phyloP scores from a whole-genome alignment of 2,329 filamentous ascomycete genomes.

The Exophiala mesophila region DNA sequence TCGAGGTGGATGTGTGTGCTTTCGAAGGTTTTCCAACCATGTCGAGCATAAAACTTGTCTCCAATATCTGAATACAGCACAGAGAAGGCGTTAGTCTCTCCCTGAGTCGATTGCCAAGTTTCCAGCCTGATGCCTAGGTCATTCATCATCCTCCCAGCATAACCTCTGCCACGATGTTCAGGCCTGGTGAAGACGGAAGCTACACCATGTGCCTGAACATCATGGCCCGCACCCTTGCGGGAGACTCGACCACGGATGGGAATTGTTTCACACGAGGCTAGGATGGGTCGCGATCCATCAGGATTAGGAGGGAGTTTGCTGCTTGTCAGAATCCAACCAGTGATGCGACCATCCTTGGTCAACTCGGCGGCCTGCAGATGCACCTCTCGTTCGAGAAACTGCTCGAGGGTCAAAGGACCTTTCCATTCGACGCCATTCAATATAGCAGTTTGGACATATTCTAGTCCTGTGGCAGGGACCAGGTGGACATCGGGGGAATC shows the following conservation, averaged over 20 bases:
- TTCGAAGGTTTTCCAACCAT: slow-evolving; percentile 71
- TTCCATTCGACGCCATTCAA: slow-evolving; percentile 56
- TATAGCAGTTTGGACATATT: slow-evolving; percentile 48
- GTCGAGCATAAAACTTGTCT: slow-evolving; percentile 69
- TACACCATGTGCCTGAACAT: slow-evolving; percentile 62
- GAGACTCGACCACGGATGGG: slow-evolving; percentile 42
- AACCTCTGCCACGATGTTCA: slow-evolving; percentile 64
- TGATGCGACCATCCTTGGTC: slow-evolving; percentile 52
- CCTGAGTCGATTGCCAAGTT: slow-evolving; percentile 46
- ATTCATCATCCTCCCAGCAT: slow-evolving; percentile 69
- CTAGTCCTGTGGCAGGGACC: slow-evolving; percentile 50
- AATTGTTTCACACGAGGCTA: slow-evolving; percentile 56
- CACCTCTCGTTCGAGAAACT: slow-evolving; percentile 56
- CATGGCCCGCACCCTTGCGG: slow-evolving; percentile 45
- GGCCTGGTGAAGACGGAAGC: slow-evolving; percentile 73
- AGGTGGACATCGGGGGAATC: slow-evolving; percentile 50
- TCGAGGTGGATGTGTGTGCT: slow-evolving; percentile 67
- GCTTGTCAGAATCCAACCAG: slow-evolving; percentile 57
- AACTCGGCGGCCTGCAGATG: slow-evolving; percentile 48
- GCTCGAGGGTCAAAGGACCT: slow-evolving; percentile 49
- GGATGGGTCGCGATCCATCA: slow-evolving; percentile 40
- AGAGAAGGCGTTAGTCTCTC: slow-evolving; percentile 57
- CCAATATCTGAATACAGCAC: slow-evolving; percentile 85
- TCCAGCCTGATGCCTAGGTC: slow-evolving; percentile 56
- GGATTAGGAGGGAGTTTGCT: slow-evolving; percentile 32